phyloP scores from a whole-genome alignment of 2,329 filamentous ascomycete species.

The Cladophialophora carrionii region DNA sequence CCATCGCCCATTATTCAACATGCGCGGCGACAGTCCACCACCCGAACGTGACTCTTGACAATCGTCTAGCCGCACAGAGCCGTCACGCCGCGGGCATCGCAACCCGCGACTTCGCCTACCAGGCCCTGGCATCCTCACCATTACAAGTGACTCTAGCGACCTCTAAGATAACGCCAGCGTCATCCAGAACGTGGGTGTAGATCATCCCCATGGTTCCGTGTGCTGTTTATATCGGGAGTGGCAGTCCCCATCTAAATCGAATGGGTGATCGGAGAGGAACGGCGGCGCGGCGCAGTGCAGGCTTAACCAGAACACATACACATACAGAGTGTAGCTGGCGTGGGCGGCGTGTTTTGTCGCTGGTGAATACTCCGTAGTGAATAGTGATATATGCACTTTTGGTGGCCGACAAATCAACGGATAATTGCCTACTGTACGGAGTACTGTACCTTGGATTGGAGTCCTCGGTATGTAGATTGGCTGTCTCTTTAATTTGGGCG shows the following conservation, averaged over 20 bases:
- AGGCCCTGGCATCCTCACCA: background rate
- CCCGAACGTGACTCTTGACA: background rate
- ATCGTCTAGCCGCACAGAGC: background rate
- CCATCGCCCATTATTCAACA: background rate
- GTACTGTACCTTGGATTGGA: background rate
- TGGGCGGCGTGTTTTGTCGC: no score
- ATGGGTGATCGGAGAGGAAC: no score
- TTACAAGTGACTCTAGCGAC: background rate
- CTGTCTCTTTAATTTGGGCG: background rate
- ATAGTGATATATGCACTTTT: no score
- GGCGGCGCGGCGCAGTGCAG: no score
- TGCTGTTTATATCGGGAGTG: no score
- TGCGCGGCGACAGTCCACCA: background rate
- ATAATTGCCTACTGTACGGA: background rate
- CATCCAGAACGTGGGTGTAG: no score
- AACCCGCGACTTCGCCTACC: background rate
- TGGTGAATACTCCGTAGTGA: no score
- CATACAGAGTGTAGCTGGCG: no score
- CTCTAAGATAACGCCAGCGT: background rate
- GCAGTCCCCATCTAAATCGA: no score
- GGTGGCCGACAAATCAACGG: background rate
- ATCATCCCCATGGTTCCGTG: no score
- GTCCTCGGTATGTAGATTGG: background rate
- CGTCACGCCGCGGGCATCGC: background rate
- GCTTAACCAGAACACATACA: no score